Evolutionary conservation across 176 grass and related monocot genomes (phyloP).

Genomic region (Carex kokanica): DNA sequence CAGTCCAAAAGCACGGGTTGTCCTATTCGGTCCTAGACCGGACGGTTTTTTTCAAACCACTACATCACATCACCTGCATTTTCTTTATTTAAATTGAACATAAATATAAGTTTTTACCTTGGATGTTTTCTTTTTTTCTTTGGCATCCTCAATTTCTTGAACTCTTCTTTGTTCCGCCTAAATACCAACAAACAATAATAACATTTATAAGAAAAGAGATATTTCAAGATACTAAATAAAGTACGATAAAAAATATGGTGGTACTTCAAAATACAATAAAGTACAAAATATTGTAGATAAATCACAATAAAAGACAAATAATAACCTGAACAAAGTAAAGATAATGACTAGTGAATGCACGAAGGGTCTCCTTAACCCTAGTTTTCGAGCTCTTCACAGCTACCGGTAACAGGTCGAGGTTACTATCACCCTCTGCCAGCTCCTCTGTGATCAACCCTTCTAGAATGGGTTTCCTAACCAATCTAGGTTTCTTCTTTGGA

Average conservation of each 20-base stretch:
- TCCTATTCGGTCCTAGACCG: no score
- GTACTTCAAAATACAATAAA: background rate
- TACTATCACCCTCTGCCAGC: conserved; percentile 14
- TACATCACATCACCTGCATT: background rate
- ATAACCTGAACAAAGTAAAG: conserved; percentile 71
- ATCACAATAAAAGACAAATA: background rate
- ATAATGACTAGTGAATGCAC: conserved; percentile 71
- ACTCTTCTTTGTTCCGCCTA: conserved; percentile 27
- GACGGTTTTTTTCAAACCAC: no score
- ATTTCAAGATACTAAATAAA: background rate
- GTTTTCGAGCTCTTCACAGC: conserved; percentile 31
- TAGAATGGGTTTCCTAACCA: conserved; percentile 6
- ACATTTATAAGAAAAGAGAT: background rate
- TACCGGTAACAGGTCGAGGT: background rate
- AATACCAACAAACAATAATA: background rate
- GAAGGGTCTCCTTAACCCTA: conserved; percentile 37
- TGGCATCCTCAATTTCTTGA: conserved; percentile 29
- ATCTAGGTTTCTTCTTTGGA: conserved; percentile 1
- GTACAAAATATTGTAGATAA: background rate
- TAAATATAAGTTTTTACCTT: background rate
- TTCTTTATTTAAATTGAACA: background rate
- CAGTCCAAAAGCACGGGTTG: no score
- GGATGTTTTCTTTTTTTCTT: background rate
- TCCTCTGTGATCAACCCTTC: conserved; percentile 1
- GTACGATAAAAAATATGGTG: background rate